Evolutionary conservation across 176 grass and related monocot species (phyloP).

Genomic region (Miscanthus lutarioriparius): DNA sequence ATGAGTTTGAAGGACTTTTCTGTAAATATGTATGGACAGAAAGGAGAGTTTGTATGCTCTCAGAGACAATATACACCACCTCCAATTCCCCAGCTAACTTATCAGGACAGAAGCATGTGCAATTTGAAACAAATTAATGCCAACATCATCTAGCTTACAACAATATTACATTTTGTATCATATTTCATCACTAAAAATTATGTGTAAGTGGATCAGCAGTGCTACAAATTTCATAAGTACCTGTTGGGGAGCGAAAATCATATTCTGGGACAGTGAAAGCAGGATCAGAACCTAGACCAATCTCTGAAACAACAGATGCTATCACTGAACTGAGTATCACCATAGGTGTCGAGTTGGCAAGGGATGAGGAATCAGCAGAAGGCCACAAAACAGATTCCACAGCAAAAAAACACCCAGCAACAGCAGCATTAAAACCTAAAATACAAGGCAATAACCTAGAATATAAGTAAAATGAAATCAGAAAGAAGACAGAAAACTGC

Average conservation of each 20-base stretch:
- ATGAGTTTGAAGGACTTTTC: not conserved
- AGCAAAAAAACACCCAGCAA: conserved; percentile 94
- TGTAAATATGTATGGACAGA: not conserved
- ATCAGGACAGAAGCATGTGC: conserved; percentile 2
- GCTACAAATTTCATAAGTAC: conserved; percentile 43
- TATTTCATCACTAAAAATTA: not conserved
- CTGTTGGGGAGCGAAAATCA: conserved; percentile 91
- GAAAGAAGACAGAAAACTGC: conserved; percentile 24
- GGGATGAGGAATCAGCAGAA: conserved; percentile 58
- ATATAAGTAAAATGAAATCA: conserved; percentile 60
- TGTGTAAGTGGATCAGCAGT: not conserved
- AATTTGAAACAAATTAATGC: conserved; percentile 4
- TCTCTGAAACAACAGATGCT: conserved; percentile 87
- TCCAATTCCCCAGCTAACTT: not conserved
- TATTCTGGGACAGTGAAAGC: conserved; percentile 89
- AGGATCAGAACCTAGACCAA: conserved; percentile 85
- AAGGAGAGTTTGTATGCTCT: not conserved
- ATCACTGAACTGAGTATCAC: conserved; percentile 97
- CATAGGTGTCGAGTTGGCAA: conserved; percentile 85
- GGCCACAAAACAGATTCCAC: conserved; percentile 98
- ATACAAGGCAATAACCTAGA: conserved; percentile 54
- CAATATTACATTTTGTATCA: not conserved
- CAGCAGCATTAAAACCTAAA: conserved; percentile 99
- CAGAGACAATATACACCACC: not conserved
- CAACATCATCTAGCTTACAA: not conserved